A percentile compares a stretch with the other conserved stretches of the same genome.
phyloP scores from a whole-genome alignment of 345 rosid genomes.

The Lepidium didymum region DNA sequence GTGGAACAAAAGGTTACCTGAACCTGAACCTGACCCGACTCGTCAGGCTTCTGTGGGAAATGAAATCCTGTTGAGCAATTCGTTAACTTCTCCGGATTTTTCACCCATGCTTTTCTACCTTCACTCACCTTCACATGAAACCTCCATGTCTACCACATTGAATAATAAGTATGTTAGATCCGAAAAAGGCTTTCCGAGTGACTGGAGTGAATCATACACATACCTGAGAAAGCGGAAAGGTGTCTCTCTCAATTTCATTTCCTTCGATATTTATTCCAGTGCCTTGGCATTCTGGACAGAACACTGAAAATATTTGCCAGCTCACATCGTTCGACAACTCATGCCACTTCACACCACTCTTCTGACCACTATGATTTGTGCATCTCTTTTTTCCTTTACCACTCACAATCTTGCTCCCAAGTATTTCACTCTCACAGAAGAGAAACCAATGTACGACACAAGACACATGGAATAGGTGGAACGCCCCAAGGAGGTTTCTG shows the following conservation, averaged over 20 bases:
- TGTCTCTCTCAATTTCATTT: conserved; percentile 53
- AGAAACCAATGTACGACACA: conserved; percentile 94
- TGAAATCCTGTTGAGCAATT: conserved; percentile 79
- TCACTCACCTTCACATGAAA: conserved; percentile 66
- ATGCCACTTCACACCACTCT: conserved; percentile 38
- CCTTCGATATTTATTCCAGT: conserved; percentile 57
- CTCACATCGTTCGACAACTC: conserved; percentile 24
- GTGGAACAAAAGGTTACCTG: conserved; percentile 37
- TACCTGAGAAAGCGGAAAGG: conserved; percentile 76
- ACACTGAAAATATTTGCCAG: conserved; percentile 44
- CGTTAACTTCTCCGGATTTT: conserved; percentile 59
- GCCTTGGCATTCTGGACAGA: conserved; percentile 98
- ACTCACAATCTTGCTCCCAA: conserved; percentile 33
- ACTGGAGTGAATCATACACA: background rate
- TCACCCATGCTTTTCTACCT: conserved; percentile 85
- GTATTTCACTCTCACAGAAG: conserved; percentile 64
- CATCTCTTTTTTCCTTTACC: conserved; percentile 45
- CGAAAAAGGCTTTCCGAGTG: background rate
- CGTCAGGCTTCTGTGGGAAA: conserved; percentile 46
- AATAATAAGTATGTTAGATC: background rate
- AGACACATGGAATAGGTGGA: conserved; percentile 82
- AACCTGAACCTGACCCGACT: conserved; percentile 3
- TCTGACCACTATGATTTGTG: conserved; percentile 34
- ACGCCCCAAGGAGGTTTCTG: conserved; percentile 78
- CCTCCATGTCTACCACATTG: conserved; percentile 57